phyloP scores from a whole-genome alignment of 2,329 filamentous ascomycete species.

The Beauveria varroae region DNA sequence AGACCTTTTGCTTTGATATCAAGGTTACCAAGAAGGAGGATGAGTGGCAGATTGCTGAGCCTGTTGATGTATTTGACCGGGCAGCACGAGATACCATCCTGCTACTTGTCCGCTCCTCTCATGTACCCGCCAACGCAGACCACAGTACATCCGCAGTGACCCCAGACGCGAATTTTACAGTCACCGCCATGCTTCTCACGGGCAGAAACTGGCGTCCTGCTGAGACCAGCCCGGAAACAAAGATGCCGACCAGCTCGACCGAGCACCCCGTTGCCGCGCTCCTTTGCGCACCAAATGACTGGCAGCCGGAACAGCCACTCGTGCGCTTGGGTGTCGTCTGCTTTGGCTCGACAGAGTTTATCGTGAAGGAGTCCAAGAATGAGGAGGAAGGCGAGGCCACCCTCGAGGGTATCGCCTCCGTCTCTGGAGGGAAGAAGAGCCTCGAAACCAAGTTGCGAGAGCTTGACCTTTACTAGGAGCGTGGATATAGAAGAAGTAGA shows the following conservation, averaged over 20 bases:
- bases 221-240: neutral
- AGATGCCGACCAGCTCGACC: neutral
- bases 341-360: slow-evolving; percentile 20
- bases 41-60: neutral
- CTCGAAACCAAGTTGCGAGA: slow-evolving; percentile 24
- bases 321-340: slow-evolving; percentile 25
- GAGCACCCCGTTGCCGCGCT: slow-evolving; percentile 5
- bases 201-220: slow-evolving; percentile 3
- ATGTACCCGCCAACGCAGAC: neutral
- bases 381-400: slow-evolving; percentile 14
- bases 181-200: slow-evolving; percentile 7
- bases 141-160: neutral
- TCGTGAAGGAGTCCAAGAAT: slow-evolving; percentile 15
- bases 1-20: slow-evolving; percentile 27
- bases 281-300: slow-evolving; percentile 12
- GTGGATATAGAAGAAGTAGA: neutral
- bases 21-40: slow-evolving; percentile 15
- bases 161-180: neutral
- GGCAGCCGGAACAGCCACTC: slow-evolving; percentile 21
- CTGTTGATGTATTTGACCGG: neutral
- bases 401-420: slow-evolving; percentile 22
- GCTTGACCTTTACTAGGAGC: slow-evolving; percentile 27
- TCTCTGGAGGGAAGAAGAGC: slow-evolving; percentile 17
- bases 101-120: neutral
- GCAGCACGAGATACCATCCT: neutral